A percentile compares a stretch with the other conserved stretches of the same genome.
These are phyloP conservation scores for Backusella westeae DNA, from an alignment of 192 early-diverging fungal genomes.

Conservation along the genomic window DNA sequence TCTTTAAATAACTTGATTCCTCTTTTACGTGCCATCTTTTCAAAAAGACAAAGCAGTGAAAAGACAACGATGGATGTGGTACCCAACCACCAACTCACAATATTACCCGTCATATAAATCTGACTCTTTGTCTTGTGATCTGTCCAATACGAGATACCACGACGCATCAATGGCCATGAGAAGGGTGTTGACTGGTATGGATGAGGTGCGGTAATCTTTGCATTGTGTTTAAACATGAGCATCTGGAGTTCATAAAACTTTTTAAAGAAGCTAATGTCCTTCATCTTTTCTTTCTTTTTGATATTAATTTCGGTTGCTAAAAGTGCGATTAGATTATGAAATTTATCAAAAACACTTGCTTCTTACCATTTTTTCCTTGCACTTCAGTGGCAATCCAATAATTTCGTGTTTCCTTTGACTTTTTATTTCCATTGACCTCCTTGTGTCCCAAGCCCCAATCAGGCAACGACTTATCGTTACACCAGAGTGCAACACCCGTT, in stretches of 20 bases:
- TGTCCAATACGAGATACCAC: conserved; percentile 93
- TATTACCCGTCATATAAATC: conserved; percentile 92
- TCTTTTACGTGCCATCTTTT: conserved; percentile 68
- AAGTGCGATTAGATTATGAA: background rate
- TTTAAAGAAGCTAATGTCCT: conserved; percentile 62
- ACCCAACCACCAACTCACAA: conserved; percentile 82
- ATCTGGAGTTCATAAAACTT: conserved; percentile 90
- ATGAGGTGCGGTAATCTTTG: conserved; percentile 84
- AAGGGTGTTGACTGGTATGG: conserved; percentile 85
- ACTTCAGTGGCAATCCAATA: conserved; percentile 83
- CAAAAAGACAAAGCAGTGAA: conserved; percentile 52
- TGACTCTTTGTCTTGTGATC: conserved; percentile 67
- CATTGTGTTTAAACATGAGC: conserved; percentile 90
- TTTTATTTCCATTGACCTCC: conserved; percentile 95
- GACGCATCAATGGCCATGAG: conserved; percentile 85
- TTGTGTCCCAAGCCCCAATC: conserved; percentile 87
- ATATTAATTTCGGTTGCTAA: conserved; percentile 43
- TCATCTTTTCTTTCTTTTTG: conserved; percentile 50
- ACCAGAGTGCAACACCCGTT: conserved; percentile 79
- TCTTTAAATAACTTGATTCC: conserved; percentile 57
- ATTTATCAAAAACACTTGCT: background rate
- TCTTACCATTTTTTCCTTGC: conserved; percentile 65
- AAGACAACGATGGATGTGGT: conserved; percentile 55
- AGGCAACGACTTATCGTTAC: conserved; percentile 67
- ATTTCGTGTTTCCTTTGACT: conserved; percentile 65